Base-by-base conservation (phyloP, 164 flowering plant genomes). In the Nymphaea thermarum region DNA sequence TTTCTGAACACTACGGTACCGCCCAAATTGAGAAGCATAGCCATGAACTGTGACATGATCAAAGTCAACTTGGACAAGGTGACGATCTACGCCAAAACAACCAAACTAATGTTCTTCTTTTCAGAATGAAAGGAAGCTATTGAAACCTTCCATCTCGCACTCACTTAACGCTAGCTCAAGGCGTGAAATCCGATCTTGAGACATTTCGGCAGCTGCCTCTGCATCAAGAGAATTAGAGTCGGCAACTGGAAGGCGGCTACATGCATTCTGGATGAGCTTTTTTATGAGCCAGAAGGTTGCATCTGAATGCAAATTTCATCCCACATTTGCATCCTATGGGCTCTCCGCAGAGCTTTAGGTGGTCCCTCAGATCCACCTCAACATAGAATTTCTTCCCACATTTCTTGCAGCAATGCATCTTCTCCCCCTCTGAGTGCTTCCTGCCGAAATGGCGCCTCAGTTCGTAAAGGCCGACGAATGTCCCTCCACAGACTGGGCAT, bases 341-440 rank as follows among this genome's bases (percentile, higher is more conserved):
- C 62, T 67, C 63, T 44, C 69, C 69, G 16, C 63, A 67, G 3
- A 67, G 45, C 63, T 67, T 67, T 62, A 51, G 25, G 43, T 67
- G 69, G 63, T 67, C 69, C 45, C 63, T 55, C 44, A 67, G 55
- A 45, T 67, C 69, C 36, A 67, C 63, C 42, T 67, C 69, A 10
- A 67, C 63, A 43, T 67, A 67, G 55, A 67, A 67, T 42, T 57
- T 57, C 63, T 67, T 67, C 63, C 63, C 69, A 57, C 69, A 67
- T 59, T 67, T 67, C 63, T n/a, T 55, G 42, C 69, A 67, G 16
- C 42, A 14, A 55, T 67, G 63, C 43, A 57, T 25, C 63, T 67
- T 67, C 63, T 67, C 69, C 17, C 69, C 69, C 63, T 67, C 69
- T 6, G 69, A 67, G 47, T 67, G 69, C 36, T 67, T 67, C 63